These are phyloP conservation scores for Candida chilensis DNA, from an alignment of 805 yeast genomes.

Conservation along the genomic window DNA sequence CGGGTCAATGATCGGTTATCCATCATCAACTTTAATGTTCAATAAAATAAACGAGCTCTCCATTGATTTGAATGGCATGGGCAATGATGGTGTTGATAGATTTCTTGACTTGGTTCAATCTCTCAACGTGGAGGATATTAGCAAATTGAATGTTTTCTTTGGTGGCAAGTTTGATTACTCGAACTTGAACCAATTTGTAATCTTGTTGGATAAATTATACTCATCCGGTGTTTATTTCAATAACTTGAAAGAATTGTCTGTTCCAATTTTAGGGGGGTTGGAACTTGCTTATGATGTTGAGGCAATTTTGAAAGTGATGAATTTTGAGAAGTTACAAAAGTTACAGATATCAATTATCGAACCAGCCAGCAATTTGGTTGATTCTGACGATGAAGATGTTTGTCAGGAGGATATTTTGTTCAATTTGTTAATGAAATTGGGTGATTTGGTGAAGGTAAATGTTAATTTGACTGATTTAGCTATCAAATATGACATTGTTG, in stretches of 20 bases:
- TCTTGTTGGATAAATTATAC: too few species aligned
- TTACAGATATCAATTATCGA: not conserved
- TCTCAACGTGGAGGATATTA: too few species aligned
- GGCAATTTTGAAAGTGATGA: slow-evolving; percentile 3
- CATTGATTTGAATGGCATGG: too few species aligned
- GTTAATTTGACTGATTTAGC: not conserved
- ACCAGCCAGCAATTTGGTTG: not conserved
- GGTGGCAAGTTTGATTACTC: too few species aligned
- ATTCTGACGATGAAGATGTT: not conserved
- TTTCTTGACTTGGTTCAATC: too few species aligned
- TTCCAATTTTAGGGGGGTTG: slow-evolving; percentile 1
- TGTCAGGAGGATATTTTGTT: not conserved
- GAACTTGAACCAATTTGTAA: too few species aligned
- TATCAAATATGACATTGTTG: not conserved
- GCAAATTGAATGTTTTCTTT: too few species aligned
- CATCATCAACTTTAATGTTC: too few species aligned
- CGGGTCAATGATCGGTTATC: too few species aligned
- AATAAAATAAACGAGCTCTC: too few species aligned
- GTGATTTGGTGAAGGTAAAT: not conserved
- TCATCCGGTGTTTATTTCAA: too few species aligned
- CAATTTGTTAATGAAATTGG: not conserved
- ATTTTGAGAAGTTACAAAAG: not conserved
- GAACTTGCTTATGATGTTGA: slow-evolving; percentile 8
- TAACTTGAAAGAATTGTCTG: slow-evolving; percentile 7
- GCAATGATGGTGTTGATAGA: too few species aligned